These are phyloP conservation scores for Artemisia tridentata DNA, from an alignment of 129 eudicot species.

Conservation along the genomic window DNA sequence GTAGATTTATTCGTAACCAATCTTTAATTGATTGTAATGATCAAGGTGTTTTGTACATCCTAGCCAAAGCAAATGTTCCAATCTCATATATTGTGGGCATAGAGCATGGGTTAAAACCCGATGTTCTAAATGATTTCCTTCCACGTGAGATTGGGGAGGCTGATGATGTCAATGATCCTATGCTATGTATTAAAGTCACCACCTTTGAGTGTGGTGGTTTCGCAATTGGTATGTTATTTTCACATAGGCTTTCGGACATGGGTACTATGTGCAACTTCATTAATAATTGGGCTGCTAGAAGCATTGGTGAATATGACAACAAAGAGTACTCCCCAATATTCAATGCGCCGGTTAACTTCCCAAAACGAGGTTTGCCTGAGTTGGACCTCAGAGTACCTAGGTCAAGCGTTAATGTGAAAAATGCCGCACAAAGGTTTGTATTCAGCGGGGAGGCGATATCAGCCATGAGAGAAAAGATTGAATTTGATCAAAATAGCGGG, in stretches of 20 bases:
- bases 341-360: slow-evolving; percentile 12
- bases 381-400: background rate
- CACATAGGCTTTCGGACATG: slow-evolving; percentile 13
- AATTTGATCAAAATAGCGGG: background rate
- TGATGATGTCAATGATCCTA: too few species aligned
- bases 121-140: too few species aligned
- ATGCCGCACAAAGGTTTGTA: slow-evolving; percentile 4
- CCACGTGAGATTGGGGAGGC: too few species aligned
- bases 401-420: background rate
- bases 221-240: background rate
- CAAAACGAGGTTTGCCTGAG: slow-evolving; percentile 10
- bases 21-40: too few species aligned
- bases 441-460: slow-evolving; percentile 19
- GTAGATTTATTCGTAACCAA: too few species aligned
- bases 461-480: slow-evolving; percentile 8
- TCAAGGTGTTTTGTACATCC: too few species aligned
- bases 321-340: background rate
- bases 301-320: background rate
- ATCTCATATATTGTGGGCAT: too few species aligned
- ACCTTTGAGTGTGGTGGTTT: background rate
- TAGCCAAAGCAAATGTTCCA: too few species aligned
- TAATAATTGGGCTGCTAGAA: slow-evolving; percentile 24
- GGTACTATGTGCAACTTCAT: slow-evolving; percentile 13
- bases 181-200: background rate
- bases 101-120: too few species aligned